Conservation (phyloP, 2,329 filamentous ascomycete species). For the Ophiostoma piceae region DNA sequence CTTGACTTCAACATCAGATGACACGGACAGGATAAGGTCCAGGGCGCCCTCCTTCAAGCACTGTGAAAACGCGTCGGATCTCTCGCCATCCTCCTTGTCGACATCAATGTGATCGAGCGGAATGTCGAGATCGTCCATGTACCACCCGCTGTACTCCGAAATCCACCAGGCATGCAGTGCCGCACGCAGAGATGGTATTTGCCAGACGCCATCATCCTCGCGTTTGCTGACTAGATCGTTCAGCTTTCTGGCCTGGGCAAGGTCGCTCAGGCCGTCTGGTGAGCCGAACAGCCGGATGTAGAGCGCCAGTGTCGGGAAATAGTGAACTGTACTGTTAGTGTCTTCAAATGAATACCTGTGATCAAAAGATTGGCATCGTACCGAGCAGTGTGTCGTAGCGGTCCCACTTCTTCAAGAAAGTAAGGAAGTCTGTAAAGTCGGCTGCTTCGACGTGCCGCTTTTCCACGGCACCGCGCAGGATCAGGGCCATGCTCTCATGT, state of each 20-base stretch:
- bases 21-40: slow-evolving; percentile 82
- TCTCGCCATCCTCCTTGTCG: slow-evolving; percentile 62
- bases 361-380: slow-evolving; percentile 32
- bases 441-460: slow-evolving; percentile 62
- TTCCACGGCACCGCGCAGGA: slow-evolving; percentile 73
- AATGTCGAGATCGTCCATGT: slow-evolving; percentile 64
- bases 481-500: slow-evolving; percentile 81
- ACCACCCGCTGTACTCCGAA: slow-evolving; percentile 87
- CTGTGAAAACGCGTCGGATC: slow-evolving; percentile 68
- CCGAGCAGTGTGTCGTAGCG: slow-evolving; percentile 64
- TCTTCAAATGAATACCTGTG: not conserved
- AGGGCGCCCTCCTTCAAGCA: slow-evolving; percentile 83
- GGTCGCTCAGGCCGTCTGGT: slow-evolving; percentile 61
- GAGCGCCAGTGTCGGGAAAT: slow-evolving; percentile 71
- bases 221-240: slow-evolving; percentile 51
- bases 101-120: slow-evolving; percentile 59
- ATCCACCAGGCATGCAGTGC: slow-evolving; percentile 82
- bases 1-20: slow-evolving; percentile 71
- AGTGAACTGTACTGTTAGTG: slow-evolving; percentile 56
- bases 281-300: slow-evolving; percentile 76
- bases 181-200: slow-evolving; percentile 69
- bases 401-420: slow-evolving; percentile 62
- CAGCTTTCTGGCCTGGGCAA: slow-evolving; percentile 38
- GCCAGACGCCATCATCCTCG: slow-evolving; percentile 65
- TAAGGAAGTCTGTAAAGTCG: slow-evolving; percentile 70